phyloP scores from a whole-genome alignment of 371 early-diverging fungal genomes.

The Mucor irregularis region DNA sequence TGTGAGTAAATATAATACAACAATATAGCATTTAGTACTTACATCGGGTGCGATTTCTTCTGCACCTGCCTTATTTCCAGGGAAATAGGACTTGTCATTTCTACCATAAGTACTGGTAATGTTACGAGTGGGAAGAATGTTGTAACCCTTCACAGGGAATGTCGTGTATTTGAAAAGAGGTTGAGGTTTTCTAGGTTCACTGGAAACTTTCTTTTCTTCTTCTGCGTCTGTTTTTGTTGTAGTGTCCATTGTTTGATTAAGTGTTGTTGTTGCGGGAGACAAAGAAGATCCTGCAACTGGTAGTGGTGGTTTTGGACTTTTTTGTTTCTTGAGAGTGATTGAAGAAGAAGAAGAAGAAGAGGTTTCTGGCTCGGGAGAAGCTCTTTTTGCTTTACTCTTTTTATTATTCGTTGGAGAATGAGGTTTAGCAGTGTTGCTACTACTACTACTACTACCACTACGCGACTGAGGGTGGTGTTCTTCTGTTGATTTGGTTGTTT shows the following conservation, averaged over 20 bases:
- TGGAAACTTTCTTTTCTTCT: background rate
- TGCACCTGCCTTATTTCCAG: constrained; percentile 41
- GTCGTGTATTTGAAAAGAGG: constrained; percentile 50
- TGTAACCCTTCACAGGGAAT: constrained; percentile 51
- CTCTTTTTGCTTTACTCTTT: background rate
- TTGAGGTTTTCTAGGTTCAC: constrained; percentile 8
- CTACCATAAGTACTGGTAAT: constrained; percentile 44
- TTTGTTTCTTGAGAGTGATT: background rate
- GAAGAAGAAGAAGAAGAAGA: background rate
- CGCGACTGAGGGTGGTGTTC: background rate
- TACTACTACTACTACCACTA: background rate
- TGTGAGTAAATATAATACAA: background rate
- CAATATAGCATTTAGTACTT: too few species aligned
- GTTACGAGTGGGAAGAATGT: constrained; percentile 51
- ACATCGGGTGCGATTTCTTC: constrained; percentile 41
- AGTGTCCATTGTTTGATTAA: background rate
- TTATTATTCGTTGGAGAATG: too few species aligned
- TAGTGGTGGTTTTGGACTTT: background rate
- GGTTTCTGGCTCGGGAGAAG: background rate
- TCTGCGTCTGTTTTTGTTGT: background rate
- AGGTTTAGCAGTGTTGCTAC: background rate
- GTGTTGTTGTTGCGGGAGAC: background rate
- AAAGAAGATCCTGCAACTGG: background rate
- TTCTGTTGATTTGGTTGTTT: constrained; percentile 3
- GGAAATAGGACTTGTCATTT: constrained; percentile 39